phyloP scores from a whole-genome alignment of 345 rosid species.

The Alliaria petiolata region DNA sequence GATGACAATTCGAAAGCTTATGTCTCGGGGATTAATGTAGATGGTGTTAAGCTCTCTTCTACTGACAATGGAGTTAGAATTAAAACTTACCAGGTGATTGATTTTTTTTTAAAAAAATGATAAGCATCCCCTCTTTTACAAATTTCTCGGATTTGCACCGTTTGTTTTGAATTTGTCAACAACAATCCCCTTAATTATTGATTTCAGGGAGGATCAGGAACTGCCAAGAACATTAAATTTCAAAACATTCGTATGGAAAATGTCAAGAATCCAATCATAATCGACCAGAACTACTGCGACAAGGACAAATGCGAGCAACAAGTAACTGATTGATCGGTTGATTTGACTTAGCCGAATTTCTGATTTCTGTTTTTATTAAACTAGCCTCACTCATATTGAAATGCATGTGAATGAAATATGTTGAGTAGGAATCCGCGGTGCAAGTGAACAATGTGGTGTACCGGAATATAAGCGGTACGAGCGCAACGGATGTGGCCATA shows the following conservation, averaged over 20 bases:
- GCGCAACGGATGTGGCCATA: slow-evolving; percentile 68
- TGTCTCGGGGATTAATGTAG: slow-evolving; percentile 60
- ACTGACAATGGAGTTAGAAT: slow-evolving; percentile 85
- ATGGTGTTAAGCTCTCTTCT: slow-evolving; percentile 55
- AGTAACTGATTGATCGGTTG: slow-evolving; percentile 30
- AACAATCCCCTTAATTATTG: not conserved
- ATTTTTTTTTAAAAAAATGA: not conserved
- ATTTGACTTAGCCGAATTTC: not conserved
- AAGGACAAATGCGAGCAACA: slow-evolving; percentile 56
- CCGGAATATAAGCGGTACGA: slow-evolving; percentile 67
- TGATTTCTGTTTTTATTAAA: not conserved
- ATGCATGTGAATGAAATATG: slow-evolving; percentile 7
- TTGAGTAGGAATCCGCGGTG: slow-evolving; percentile 55
- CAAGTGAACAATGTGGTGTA: slow-evolving; percentile 65
- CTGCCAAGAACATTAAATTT: slow-evolving; percentile 65
- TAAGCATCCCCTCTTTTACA: not conserved
- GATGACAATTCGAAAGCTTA: slow-evolving; percentile 45
- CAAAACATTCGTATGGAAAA: slow-evolving; percentile 65
- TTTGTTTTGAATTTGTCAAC: not conserved
- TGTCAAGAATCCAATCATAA: slow-evolving; percentile 77
- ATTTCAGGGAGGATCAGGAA: slow-evolving; percentile 88
- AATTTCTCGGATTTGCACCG: not conserved
- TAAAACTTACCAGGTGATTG: slow-evolving; percentile 79
- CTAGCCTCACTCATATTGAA: not conserved
- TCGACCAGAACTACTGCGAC: slow-evolving; percentile 86